Percentiles rank a stretch among this genome's conserved stretches.
phyloP scores from a whole-genome alignment of 2,329 filamentous ascomycete genomes.

The Xenosphaeropsis pyriputrescens region DNA sequence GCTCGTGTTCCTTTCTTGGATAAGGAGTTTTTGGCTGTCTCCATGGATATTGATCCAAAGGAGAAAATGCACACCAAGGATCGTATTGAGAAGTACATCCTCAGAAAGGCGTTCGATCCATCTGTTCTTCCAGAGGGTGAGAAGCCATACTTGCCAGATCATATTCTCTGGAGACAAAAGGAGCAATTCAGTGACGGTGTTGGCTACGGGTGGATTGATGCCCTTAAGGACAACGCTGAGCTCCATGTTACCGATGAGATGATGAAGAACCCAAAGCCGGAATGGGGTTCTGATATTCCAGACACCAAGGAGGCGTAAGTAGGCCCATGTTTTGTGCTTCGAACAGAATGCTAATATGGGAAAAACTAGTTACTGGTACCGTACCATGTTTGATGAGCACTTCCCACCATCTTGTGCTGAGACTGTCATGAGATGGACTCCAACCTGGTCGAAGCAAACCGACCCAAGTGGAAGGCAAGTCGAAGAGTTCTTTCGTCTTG shows the following conservation, averaged over 20 bases:
- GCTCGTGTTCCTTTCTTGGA: slow-evolving; percentile 96
- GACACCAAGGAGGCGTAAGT: slow-evolving; percentile 90
- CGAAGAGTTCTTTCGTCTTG: neutral
- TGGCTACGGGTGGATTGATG: slow-evolving; percentile 98
- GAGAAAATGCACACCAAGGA: slow-evolving; percentile 89
- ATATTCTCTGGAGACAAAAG: slow-evolving; percentile 97
- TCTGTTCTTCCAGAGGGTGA: slow-evolving; percentile 64
- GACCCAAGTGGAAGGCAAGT: slow-evolving; percentile 64
- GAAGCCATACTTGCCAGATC: slow-evolving; percentile 76
- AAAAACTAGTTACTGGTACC: slow-evolving; percentile 72
- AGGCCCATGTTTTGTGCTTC: neutral
- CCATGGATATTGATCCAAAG: slow-evolving; percentile 86
- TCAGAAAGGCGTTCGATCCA: slow-evolving; percentile 95
- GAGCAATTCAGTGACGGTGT: slow-evolving; percentile 99
- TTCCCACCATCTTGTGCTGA: slow-evolving; percentile 85
- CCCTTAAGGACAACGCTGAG: slow-evolving; percentile 88
- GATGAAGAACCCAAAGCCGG: slow-evolving; percentile 94
- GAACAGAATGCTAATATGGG: too few relatives aligned
- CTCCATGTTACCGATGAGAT: slow-evolving; percentile 86
- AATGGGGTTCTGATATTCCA: slow-evolving; percentile 87
- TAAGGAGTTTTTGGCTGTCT: slow-evolving; percentile 84
- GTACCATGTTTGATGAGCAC: slow-evolving; percentile 96
- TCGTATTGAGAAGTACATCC: slow-evolving; percentile 91
- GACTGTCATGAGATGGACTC: slow-evolving; percentile 93
- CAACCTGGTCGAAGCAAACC: slow-evolving; percentile 91